Conservation (phyloP, 2,329 filamentous ascomycete genomes). For the Colletotrichum cuscutae region DNA sequence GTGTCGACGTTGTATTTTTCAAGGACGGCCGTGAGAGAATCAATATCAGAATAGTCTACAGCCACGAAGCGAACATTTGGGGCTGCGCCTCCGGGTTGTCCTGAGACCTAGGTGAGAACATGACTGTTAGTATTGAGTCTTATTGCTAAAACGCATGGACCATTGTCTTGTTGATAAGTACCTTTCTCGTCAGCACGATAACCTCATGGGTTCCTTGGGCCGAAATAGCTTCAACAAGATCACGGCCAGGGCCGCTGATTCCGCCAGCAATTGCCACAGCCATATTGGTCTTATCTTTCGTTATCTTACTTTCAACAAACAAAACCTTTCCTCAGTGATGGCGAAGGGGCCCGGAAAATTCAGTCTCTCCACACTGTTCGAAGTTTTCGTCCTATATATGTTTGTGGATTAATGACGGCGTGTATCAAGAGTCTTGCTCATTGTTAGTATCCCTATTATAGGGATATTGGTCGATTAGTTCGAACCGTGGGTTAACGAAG, state of each 20-base stretch:
- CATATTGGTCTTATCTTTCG: neutral
- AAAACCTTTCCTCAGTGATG: too few relatives aligned
- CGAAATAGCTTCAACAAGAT: slow-evolving; percentile 56
- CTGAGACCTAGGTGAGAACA: slow-evolving; percentile 8
- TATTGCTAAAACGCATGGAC: neutral
- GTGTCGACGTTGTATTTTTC: slow-evolving; percentile 52
- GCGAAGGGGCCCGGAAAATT: too few relatives aligned
- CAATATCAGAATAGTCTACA: slow-evolving; percentile 42
- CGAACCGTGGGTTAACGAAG: too few relatives aligned
- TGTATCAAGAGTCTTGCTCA: neutral
- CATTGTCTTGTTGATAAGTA: neutral
- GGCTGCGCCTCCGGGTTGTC: slow-evolving; percentile 27
- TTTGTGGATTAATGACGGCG: neutral
- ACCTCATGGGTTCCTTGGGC: slow-evolving; percentile 47
- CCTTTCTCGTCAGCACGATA: slow-evolving; percentile 44
- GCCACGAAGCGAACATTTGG: slow-evolving; percentile 38
- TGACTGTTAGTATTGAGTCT: neutral
- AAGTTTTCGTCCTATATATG: neutral
- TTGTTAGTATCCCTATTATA: too few relatives aligned
- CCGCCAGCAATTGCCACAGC: slow-evolving; percentile 57
- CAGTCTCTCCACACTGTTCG: too few relatives aligned
- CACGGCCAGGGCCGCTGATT: slow-evolving; percentile 53
- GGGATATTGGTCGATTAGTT: too few relatives aligned
- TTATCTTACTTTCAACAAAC: too few relatives aligned
- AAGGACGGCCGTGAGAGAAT: slow-evolving; percentile 37